Evolutionary conservation across 306 rosid species (phyloP), one percentile per base, ranked within the genome.

Genomic region (Prosopis cineraria): DNA sequence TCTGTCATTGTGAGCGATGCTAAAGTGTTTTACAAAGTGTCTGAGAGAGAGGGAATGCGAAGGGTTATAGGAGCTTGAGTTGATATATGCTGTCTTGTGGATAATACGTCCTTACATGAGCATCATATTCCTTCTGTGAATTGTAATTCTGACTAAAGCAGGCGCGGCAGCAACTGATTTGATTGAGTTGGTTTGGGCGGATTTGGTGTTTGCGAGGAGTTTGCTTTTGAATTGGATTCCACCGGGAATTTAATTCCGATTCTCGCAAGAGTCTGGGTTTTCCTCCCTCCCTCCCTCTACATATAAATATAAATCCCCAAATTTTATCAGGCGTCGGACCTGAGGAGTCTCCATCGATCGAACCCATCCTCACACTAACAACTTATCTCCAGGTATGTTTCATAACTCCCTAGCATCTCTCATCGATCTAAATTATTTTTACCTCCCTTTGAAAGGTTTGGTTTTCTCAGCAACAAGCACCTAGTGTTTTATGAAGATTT

Each of bases 231-330:
- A 79, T 82, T 76, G 55, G 84, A 86, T 88, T 87, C 91, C 79
- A 14, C 52, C 1, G 13, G 70, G 90, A 88, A 90, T 87, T 80
- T 55, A 78, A 88, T 88, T 88, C 91, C 59, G 6, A 74, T 83
- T 88, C 86, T 80, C 62, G 10, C 16, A 7, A 7, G 33, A 43
- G 25, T 79, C 72, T 40, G 77, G 24, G 27, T 55, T 56, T 55
- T 40, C 41, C 41, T 41, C 41, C 56, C 74, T 40, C 24, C 50
- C 41, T 27, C n/a, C 25, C 27, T 59, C 12, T 68, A 33, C 20
- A 56, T 73, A 72, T 44, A 71, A 13, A 72, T 9, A 73, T 14
- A 58, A 20, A 39, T 73, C 62, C 56, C 22, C 69, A 39, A 41
- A 37, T 73, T 73, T 3, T 43, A 22, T 73, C 20, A 20, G 53